phyloP scores from a whole-genome alignment of 2,329 filamentous ascomycete species.

The Rachicladosporium sp. region DNA sequence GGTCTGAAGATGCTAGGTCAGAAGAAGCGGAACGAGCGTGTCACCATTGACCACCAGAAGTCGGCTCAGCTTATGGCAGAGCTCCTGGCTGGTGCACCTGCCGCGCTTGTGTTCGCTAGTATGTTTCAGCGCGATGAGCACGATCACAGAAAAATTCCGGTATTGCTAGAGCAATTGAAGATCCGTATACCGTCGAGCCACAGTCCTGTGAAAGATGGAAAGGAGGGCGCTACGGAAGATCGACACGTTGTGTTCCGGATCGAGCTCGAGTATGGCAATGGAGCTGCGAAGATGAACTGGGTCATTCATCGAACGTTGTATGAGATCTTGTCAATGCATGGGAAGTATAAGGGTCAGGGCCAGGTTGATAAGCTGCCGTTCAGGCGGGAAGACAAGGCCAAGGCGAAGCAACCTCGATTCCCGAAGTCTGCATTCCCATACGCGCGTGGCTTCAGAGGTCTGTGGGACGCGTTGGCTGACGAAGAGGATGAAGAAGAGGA shows the following conservation, averaged over 20 bases:
- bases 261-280: conserved; percentile 90
- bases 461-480: conserved; percentile 55
- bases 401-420: conserved; percentile 78
- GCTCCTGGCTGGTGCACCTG: conserved; percentile 79
- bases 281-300: conserved; percentile 94
- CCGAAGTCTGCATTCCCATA: conserved; percentile 84
- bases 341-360: conserved; percentile 81
- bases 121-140: conserved; percentile 98
- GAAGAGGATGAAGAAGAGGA: conserved; percentile 53
- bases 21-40: conserved; percentile 73
- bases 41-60: conserved; percentile 81
- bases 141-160: conserved; percentile 85
- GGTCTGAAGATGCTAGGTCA: conserved; percentile 67
- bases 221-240: conserved; percentile 46
- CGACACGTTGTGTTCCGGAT: conserved; percentile 81
- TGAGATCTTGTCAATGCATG: conserved; percentile 85
- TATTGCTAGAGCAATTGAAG: conserved; percentile 89
- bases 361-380: conserved; percentile 72
- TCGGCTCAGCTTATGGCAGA: conserved; percentile 95
- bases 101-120: conserved; percentile 85
- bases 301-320: conserved; percentile 73
- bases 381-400: conserved; percentile 41
- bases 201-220: conserved; percentile 26
- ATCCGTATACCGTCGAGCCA: conserved; percentile 71
- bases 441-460: conserved; percentile 55